Percentiles rank a stretch among this genome's conserved stretches.
Evolutionary conservation across 768 basidiomycete genomes (phyloP).

Genomic region (Leccinum pellstonianum): DNA sequence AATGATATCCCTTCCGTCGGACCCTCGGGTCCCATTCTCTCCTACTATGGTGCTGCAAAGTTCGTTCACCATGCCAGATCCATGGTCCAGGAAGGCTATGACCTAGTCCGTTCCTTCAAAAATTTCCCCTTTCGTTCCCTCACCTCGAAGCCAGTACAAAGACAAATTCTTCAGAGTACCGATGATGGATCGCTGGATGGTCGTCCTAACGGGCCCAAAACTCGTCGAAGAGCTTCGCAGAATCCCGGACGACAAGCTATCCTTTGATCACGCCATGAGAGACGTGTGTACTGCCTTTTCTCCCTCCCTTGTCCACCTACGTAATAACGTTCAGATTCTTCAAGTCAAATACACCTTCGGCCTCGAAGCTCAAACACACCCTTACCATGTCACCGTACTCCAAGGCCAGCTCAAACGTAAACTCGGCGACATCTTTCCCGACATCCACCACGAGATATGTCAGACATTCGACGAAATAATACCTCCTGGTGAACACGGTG

Average conservation of each 20-base stretch:
- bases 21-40: slow-evolving; percentile 34
- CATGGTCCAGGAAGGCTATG: slow-evolving; percentile 39
- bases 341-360: slow-evolving; percentile 41
- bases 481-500: slow-evolving; percentile 20
- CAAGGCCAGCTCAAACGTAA: slow-evolving; percentile 35
- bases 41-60: slow-evolving; percentile 31
- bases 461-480: slow-evolving; percentile 32
- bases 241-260: slow-evolving; percentile 47
- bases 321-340: slow-evolving; percentile 31
- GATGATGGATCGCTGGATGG: slow-evolving; percentile 43
- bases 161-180: slow-evolving; percentile 44
- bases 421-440: slow-evolving; percentile 33
- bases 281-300: slow-evolving; percentile 34
- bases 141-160: slow-evolving; percentile 27
- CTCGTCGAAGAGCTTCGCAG: slow-evolving; percentile 51
- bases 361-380: slow-evolving; percentile 30
- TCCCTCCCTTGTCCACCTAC: slow-evolving; percentile 11
- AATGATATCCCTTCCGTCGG: slow-evolving; percentile 36
- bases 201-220: slow-evolving; percentile 41
- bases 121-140: slow-evolving; percentile 9
- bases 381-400: slow-evolving; percentile 37
- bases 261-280: slow-evolving; percentile 38
- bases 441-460: slow-evolving; percentile 35
- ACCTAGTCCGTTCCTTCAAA: slow-evolving; percentile 24
- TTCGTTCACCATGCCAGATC: slow-evolving; percentile 32